Evolutionary conservation across 441 rosid genomes (phyloP).

Genomic region (Erodium texanum): DNA sequence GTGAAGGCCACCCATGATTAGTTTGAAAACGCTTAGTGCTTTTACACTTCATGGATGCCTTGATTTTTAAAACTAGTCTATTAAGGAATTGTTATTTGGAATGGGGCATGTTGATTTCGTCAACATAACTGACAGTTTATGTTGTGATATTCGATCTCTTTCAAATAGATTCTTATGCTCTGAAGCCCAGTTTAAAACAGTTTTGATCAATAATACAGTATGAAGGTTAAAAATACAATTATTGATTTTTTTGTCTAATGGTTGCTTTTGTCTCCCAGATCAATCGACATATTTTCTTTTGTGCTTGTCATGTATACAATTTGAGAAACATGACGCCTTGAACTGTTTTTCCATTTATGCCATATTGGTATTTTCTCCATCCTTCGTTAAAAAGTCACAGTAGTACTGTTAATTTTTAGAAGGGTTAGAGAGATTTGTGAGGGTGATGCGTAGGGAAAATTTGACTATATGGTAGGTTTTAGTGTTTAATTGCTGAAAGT

Average conservation of each 20-base stretch:
- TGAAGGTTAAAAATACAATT: background rate
- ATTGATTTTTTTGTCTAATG: background rate
- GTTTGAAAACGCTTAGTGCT: background rate
- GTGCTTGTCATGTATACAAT: background rate
- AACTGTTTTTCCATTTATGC: background rate
- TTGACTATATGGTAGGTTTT: background rate
- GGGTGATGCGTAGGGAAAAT: background rate
- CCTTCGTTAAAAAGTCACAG: background rate
- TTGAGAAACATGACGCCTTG: background rate
- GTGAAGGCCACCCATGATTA: background rate
- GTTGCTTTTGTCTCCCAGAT: background rate
- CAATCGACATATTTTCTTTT: background rate
- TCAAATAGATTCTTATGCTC: background rate
- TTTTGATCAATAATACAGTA: background rate
- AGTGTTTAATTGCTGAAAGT: background rate
- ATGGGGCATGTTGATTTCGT: background rate
- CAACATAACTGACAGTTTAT: background rate
- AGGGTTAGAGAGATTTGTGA: background rate
- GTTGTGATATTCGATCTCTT: background rate
- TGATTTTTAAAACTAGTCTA: background rate
- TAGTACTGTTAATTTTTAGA: background rate
- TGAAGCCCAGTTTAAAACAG: background rate
- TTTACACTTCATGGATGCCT: background rate
- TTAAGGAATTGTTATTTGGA: background rate
- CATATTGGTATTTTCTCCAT: background rate